These are phyloP conservation scores for Saturnispora mendoncae DNA, from an alignment of 805 yeast species.

Conservation along the genomic window DNA sequence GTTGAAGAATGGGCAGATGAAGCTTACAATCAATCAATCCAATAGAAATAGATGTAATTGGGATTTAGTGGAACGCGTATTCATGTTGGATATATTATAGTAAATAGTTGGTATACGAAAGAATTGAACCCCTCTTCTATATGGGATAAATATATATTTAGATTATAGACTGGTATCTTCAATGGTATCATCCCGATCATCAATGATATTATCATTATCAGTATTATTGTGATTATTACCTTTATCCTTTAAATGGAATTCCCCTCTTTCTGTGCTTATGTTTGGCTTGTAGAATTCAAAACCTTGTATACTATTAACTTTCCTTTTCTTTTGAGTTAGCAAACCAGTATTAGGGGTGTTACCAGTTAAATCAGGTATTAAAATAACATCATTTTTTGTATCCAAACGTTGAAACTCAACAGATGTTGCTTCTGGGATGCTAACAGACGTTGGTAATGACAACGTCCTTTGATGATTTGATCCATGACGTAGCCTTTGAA, in stretches of 20 bases:
- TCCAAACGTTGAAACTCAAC: conserved; percentile 21
- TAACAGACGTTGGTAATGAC: conserved; percentile 33
- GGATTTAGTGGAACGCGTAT: neutral
- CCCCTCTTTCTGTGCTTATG: neutral
- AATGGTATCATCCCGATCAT: conserved; percentile 7
- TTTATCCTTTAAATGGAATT: neutral
- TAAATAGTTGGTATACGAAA: neutral
- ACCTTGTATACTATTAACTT: conserved; percentile 1
- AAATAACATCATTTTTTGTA: conserved; percentile 24
- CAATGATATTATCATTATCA: neutral
- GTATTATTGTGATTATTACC: neutral
- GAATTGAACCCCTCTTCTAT: neutral
- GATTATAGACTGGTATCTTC: neutral
- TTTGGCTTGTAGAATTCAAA: conserved; percentile 8
- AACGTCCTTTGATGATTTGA: conserved; percentile 30
- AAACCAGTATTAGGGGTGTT: conserved; percentile 2
- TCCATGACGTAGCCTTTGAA: conserved; percentile 23
- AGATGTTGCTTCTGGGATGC: conserved; percentile 27
- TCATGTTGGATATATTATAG: neutral
- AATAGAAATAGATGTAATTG: neutral
- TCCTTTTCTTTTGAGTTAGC: conserved; percentile 2
- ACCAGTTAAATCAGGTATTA: conserved; percentile 15
- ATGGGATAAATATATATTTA: neutral
- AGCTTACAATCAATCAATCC: conserved; percentile 25
- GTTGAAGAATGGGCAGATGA: conserved; percentile 52